Evolutionary conservation across 768 basidiomycete species (phyloP).

Genomic region (Piloderma croceum): DNA sequence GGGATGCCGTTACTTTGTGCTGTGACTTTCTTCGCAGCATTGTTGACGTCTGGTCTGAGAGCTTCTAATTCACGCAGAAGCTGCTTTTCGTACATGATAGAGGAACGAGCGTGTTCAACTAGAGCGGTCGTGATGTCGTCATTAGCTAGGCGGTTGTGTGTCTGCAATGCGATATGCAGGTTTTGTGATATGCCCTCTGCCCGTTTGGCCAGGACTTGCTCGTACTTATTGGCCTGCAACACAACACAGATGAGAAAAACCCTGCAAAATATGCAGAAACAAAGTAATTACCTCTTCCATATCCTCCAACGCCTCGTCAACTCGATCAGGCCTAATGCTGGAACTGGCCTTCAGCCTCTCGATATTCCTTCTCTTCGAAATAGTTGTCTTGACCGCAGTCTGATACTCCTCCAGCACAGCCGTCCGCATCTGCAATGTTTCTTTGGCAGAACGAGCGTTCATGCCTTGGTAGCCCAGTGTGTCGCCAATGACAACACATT

Average conservation of each 20-base stretch:
- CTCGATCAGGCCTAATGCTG: slow-evolving; percentile 78
- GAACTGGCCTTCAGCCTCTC: slow-evolving; percentile 83
- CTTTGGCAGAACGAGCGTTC: slow-evolving; percentile 96
- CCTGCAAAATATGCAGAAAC: background rate
- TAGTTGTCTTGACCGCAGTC: slow-evolving; percentile 85
- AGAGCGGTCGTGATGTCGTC: slow-evolving; percentile 88
- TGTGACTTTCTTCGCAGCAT: slow-evolving; percentile 55
- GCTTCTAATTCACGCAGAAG: slow-evolving; percentile 83
- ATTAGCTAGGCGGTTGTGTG: slow-evolving; percentile 81
- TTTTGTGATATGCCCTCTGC: slow-evolving; percentile 93
- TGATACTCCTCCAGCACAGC: slow-evolving; percentile 93
- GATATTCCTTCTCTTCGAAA: slow-evolving; percentile 87
- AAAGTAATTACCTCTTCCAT: slow-evolving; percentile 70
- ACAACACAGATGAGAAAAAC: slow-evolving; percentile 9
- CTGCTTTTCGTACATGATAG: slow-evolving; percentile 89
- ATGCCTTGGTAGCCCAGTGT: slow-evolving; percentile 93
- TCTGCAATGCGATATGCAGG: slow-evolving; percentile 78
- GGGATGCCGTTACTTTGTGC: slow-evolving; percentile 47
- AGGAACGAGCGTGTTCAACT: slow-evolving; percentile 88
- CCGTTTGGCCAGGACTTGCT: slow-evolving; percentile 77
- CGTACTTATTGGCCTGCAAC: slow-evolving; percentile 81
- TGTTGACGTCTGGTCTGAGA: slow-evolving; percentile 67
- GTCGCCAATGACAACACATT: slow-evolving; percentile 95
- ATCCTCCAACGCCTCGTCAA: slow-evolving; percentile 89
- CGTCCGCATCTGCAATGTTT: slow-evolving; percentile 85